phyloP scores from a whole-genome alignment of 208 protist species.

The Trypanosoma melophagium region DNA sequence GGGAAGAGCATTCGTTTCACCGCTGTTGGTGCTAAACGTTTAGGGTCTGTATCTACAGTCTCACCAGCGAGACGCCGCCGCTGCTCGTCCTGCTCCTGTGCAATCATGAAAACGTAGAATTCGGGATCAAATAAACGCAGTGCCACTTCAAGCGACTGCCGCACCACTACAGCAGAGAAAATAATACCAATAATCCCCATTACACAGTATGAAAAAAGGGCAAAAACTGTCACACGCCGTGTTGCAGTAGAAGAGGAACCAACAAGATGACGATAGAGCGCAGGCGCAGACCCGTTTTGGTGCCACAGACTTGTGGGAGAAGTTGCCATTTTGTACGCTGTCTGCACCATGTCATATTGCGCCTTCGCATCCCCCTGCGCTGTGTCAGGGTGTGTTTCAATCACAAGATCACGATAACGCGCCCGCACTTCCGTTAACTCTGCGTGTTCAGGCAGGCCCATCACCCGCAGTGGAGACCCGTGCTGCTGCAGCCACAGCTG shows the following conservation, averaged over 20 bases:
- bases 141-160: slow-evolving; percentile 45
- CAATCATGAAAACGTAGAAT: slow-evolving; percentile 76
- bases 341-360: slow-evolving; percentile 60
- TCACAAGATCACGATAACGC: slow-evolving; percentile 66
- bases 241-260: slow-evolving; percentile 31
- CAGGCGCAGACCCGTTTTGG: slow-evolving; percentile 64
- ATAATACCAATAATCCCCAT: slow-evolving; percentile 51
- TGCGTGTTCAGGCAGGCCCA: slow-evolving; percentile 83
- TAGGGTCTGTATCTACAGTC: slow-evolving; percentile 70
- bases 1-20: slow-evolving; percentile 68
- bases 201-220: slow-evolving; percentile 55
- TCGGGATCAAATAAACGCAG: slow-evolving; percentile 74
- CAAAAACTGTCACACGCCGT: slow-evolving; percentile 53
- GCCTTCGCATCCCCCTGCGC: slow-evolving; percentile 36
- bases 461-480: slow-evolving; percentile 70
- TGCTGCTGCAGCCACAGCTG: slow-evolving; percentile 73
- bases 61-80: slow-evolving; percentile 44
- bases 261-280: slow-evolving; percentile 54
- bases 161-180: slow-evolving; percentile 61
- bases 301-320: slow-evolving; percentile 76
- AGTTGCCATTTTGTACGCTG: slow-evolving; percentile 69
- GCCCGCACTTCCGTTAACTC: slow-evolving; percentile 64
- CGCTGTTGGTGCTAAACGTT: slow-evolving; percentile 68
- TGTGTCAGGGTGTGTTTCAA: slow-evolving; percentile 81
- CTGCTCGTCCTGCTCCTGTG: slow-evolving; percentile 72